Percentiles rank a stretch among this genome's conserved stretches.
Conservation (phyloP, 1,139 yeast genomes). For the Pichia sp. region DNA sequence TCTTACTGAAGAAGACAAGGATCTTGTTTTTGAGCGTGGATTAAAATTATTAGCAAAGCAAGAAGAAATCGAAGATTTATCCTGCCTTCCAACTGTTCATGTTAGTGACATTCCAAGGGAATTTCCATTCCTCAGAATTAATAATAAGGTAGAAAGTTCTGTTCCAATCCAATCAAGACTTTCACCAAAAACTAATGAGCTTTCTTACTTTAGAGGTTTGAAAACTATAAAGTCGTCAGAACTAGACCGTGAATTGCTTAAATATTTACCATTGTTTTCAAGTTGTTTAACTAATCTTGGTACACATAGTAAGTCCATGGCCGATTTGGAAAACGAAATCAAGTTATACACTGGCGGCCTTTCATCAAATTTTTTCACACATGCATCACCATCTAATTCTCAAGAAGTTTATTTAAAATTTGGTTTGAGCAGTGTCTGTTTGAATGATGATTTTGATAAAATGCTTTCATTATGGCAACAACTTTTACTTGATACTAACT, state of each 20-base stretch:
- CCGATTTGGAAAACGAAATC: constrained; percentile 79
- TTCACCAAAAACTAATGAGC: constrained; percentile 56
- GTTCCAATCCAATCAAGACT: constrained; percentile 25
- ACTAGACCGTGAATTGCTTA: constrained; percentile 55
- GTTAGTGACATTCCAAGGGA: constrained; percentile 63
- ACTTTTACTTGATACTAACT: constrained; percentile 63
- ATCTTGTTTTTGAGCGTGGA: constrained; percentile 57
- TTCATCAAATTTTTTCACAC: constrained; percentile 49
- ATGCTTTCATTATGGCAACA: constrained; percentile 65
- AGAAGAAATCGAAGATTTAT: constrained; percentile 61
- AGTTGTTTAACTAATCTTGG: constrained; percentile 84
- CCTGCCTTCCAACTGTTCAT: constrained; percentile 72
- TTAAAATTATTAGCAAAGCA: constrained; percentile 55
- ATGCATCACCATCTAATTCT: constrained; percentile 49
- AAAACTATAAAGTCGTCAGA: constrained; percentile 32
- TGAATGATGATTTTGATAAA: constrained; percentile 56
- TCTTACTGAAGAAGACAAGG: constrained; percentile 51
- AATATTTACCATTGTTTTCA: constrained; percentile 70
- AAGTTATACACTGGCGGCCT: constrained; percentile 84
- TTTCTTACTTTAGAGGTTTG: constrained; percentile 64
- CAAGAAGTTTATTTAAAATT: constrained; percentile 43
- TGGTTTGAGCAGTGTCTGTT: constrained; percentile 61
- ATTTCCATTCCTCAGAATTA: constrained; percentile 40
- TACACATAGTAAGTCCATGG: constrained; percentile 61
- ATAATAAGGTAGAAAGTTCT: constrained; percentile 28